Base-by-base conservation (phyloP, 345 rosid genomes). In the Adansonia digitata region DNA sequence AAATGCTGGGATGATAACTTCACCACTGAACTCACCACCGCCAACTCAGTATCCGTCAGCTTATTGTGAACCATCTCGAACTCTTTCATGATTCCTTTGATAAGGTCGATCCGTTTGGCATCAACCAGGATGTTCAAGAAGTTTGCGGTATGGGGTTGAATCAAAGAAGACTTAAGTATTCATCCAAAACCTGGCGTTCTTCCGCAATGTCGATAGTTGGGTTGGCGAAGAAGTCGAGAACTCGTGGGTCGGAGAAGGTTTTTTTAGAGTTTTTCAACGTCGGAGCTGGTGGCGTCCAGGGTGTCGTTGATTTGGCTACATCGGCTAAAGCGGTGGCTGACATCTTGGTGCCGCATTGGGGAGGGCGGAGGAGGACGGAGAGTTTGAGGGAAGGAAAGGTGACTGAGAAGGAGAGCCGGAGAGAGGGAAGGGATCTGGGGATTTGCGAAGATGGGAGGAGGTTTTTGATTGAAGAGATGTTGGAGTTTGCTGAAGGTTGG, bases 11-110 rank as follows among this genome's bases (percentile, higher is more conserved):
- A 65, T 79, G 90, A 96, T 78, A 94, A 31, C 27, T 79, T 51
- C 86, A 94, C 97, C 78, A 94, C 98, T 40, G 96, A 92, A 67
- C 81, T 89, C 73, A 94, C 98, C 75, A 84, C 80, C 15, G 92
- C 97, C 63, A 90, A 70, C 83, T 94, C 92, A 8, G 98, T 94
- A n/a, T 87, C 84, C 20, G 94, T 90, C 13, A 94, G 2, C 66
- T 60, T 74, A 52, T 94, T 92, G 84, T 89, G 88, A 14, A 77
- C 96, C n/a, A n/a, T n/a, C n/a, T n/a, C n/a, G n/a, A n/a, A n/a
- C n/a, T n/a, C n/a, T n/a, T n/a, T n/a, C n/a, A 92, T 87, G 37
- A 94, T 88, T 9, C 92, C 98, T 34, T 79, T 83, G 40, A 92
- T 78, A 24, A 80, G 75, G 9, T 87, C 84, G 60, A 88, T 78